A percentile compares a stretch with the other conserved stretches of the same genome.
Evolutionary conservation across 352 stramenopile genomes (phyloP).

Genomic region (Elongisporangium undulatum): DNA sequence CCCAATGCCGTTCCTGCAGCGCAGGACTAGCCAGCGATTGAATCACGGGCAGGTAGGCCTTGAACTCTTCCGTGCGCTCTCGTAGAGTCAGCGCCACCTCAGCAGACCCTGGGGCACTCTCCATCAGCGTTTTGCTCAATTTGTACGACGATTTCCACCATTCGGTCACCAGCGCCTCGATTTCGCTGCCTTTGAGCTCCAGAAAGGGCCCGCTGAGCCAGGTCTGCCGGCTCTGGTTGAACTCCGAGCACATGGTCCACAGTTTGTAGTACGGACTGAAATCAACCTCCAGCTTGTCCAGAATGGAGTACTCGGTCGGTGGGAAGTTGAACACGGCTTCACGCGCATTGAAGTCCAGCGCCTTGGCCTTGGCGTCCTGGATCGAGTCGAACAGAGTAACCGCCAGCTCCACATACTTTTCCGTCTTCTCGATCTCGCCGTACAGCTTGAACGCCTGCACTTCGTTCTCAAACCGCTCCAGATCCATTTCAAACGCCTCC

Average conservation of each 20-base stretch:
- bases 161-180: constrained; percentile 88
- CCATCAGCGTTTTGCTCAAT: constrained; percentile 86
- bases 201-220: constrained; percentile 92
- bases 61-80: constrained; percentile 91
- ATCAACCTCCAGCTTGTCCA: constrained; percentile 81
- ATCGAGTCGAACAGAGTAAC: constrained; percentile 88
- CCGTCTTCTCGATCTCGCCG: constrained; percentile 84
- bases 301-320: constrained; percentile 87
- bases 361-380: constrained; percentile 88
- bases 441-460: constrained; percentile 86
- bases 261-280: constrained; percentile 92
- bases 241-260: constrained; percentile 95
- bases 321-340: constrained; percentile 93
- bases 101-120: constrained; percentile 83
- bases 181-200: constrained; percentile 84
- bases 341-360: constrained; percentile 89
- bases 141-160: constrained; percentile 94
- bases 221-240: constrained; percentile 87
- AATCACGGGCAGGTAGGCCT: constrained; percentile 90
- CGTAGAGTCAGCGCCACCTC: constrained; percentile 85
- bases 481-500: constrained; percentile 77
- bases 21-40: constrained; percentile 89
- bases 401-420: constrained; percentile 88
- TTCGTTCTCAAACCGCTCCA: constrained; percentile 87
- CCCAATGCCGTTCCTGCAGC: constrained; percentile 92